phyloP scores from a whole-genome alignment of 140 eudicot genomes.

The Anethum foeniculum region DNA sequence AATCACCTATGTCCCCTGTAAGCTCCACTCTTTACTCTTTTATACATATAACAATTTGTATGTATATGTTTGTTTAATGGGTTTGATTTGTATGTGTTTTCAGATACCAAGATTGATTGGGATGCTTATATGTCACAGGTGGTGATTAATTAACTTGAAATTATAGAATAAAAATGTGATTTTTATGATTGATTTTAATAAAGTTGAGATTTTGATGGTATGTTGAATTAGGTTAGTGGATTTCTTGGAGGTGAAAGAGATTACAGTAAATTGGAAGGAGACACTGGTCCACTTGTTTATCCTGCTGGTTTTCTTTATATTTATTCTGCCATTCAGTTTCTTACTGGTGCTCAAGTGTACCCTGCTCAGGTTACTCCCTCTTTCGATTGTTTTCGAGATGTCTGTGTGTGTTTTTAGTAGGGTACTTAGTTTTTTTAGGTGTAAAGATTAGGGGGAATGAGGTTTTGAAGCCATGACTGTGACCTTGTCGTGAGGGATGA shows the following conservation, averaged over 20 bases:
- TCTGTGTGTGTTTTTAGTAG: background rate
- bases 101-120: slow-evolving; percentile 95
- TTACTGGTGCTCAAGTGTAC: slow-evolving; percentile 72
- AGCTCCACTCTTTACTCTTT: slow-evolving; percentile 11
- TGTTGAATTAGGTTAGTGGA: slow-evolving; percentile 52
- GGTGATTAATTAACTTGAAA: background rate
- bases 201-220: slow-evolving; percentile 4
- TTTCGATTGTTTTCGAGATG: background rate
- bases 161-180: background rate
- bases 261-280: slow-evolving; percentile 76
- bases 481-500: too few relatives aligned
- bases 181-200: slow-evolving; percentile 7
- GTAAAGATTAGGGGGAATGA: too few relatives aligned
- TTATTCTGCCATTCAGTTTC: slow-evolving; percentile 63
- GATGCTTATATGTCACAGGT: slow-evolving; percentile 98
- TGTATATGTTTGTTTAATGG: background rate
- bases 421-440: too few relatives aligned
- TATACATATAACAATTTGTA: background rate
- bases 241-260: slow-evolving; percentile 86
- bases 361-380: slow-evolving; percentile 60
- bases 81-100: slow-evolving; percentile 11
- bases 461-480: too few relatives aligned
- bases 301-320: slow-evolving; percentile 94
- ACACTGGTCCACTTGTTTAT: slow-evolving; percentile 91
- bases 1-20: slow-evolving; percentile 74